These are phyloP conservation scores for Lunasporangiospora selenospora DNA, from an alignment of 192 early-diverging fungal genomes.

Conservation along the genomic window DNA sequence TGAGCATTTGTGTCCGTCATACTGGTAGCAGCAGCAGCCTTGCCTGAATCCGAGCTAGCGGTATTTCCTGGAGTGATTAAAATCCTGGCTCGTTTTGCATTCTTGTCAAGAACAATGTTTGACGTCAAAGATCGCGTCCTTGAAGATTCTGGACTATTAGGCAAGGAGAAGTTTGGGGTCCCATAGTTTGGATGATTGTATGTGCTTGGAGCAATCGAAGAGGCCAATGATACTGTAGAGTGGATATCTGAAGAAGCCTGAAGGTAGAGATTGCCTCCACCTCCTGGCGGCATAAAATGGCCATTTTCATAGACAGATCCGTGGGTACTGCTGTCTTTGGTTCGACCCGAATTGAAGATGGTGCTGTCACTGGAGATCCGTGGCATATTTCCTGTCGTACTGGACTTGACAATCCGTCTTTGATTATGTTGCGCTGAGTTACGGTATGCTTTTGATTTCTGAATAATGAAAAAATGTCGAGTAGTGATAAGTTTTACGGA, in stretches of 20 bases:
- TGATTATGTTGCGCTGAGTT: slow-evolving; percentile 4
- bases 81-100: slow-evolving; percentile 42
- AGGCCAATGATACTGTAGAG: slow-evolving; percentile 42
- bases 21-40: slow-evolving; percentile 56
- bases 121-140: slow-evolving; percentile 26
- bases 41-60: slow-evolving; percentile 33
- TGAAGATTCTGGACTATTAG: slow-evolving; percentile 12
- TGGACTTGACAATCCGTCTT: slow-evolving; percentile 20
- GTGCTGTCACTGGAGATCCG: slow-evolving; percentile 47
- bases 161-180: neutral
- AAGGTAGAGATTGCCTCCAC: slow-evolving; percentile 16
- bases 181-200: slow-evolving; percentile 21
- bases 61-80: slow-evolving; percentile 44
- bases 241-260: slow-evolving; percentile 32
- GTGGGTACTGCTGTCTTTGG: slow-evolving; percentile 22
- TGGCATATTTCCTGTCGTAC: slow-evolving; percentile 27
- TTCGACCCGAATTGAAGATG: slow-evolving; percentile 24
- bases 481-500: neutral
- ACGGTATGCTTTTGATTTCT: slow-evolving; percentile 10
- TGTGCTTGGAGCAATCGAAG: slow-evolving; percentile 17
- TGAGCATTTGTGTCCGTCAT: slow-evolving; percentile 50
- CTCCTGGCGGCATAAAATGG: slow-evolving; percentile 22
- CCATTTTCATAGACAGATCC: slow-evolving; percentile 25
- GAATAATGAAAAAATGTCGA: neutral
- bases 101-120: slow-evolving; percentile 51